Base-by-base conservation (phyloP, 352 stramenopile genomes). In the Pythium phragmitis region DNA sequence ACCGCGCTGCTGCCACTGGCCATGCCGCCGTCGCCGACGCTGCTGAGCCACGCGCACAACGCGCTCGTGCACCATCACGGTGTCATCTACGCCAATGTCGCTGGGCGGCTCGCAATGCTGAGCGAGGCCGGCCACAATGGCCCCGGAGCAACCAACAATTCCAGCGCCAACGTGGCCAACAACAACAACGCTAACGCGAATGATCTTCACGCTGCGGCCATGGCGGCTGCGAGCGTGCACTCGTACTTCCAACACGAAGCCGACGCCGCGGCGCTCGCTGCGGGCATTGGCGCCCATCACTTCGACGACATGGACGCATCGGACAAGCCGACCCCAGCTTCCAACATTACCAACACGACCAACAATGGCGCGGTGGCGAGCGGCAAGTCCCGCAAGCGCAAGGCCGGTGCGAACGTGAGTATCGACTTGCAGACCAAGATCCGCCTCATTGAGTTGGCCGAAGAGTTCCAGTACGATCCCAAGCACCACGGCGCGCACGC, bases 371-470 rank as follows among this genome's bases (percentile, higher is more conserved):
- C 26, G 16, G 23, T 26, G 9, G 45, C 47, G 8, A n/a, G 30
- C 4, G 36, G 34, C 53, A 59, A 54, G 51, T 42, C 39, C 7
- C 46, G 56, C 39, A 92, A 90, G 72, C 70, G 83, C 60, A 88
- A 85, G 49, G 62, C 65, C 16, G 80, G 79, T 6, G 70, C 76
- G 3, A 90, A 88, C 64, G 79, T 82, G 34, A 91, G 84, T 30
- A 87, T 91, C 52, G 84, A 92, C 54, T 64, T 92, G 39, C 81
- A 92, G 76, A 92, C 84, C 57, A 92, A 92, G 72, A 92, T 92
- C 70, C 80, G 81, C 14, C 76, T 92, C 37, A 92, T 92, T 59
- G 84, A 92, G 64, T 70, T 92, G 51, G 84, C 84, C 0, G 84
- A 92, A 61, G 80, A 89, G 64, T 91, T 91, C 65, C 80, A 91